Conservation (phyloP, 176 grass and related monocot species). For the Bothriochloa decipiens region DNA sequence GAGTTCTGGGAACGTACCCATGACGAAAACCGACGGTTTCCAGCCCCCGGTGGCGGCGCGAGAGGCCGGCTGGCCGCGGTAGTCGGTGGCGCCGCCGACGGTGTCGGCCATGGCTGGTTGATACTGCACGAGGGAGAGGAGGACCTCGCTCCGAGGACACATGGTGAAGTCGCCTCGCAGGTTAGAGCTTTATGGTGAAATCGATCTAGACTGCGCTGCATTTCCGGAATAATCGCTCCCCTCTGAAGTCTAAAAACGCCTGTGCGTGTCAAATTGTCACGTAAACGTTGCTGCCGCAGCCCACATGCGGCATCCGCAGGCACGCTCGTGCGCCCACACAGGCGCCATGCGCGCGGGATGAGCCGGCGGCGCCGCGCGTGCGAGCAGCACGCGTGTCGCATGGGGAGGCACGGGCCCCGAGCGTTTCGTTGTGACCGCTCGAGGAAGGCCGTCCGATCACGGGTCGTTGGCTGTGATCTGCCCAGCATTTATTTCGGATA, state of each 20-base stretch:
- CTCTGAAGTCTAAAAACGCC: background rate
- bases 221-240: background rate
- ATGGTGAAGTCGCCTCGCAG: background rate
- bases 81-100: conserved; percentile 57
- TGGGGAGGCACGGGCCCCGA: conserved; percentile 3
- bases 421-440: too few species aligned
- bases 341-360: conserved; percentile 2
- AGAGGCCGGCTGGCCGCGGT: conserved; percentile 46
- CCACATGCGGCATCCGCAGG: background rate
- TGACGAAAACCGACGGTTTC: conserved; percentile 75
- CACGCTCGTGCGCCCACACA: conserved; percentile 9
- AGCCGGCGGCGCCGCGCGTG: background rate
- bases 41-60: conserved; percentile 73
- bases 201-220: background rate
- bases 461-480: conserved; percentile 1
- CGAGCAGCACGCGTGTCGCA: conserved; percentile 20
- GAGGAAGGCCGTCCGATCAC: background rate
- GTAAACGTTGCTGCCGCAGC: background rate
- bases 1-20: conserved; percentile 48
- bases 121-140: background rate
- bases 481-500: background rate
- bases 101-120: conserved; percentile 35
- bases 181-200: conserved; percentile 26
- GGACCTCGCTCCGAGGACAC: conserved; percentile 23
- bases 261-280: background rate